phyloP scores from a whole-genome alignment of 306 rosid species.

The Cucurbita moschata region DNA sequence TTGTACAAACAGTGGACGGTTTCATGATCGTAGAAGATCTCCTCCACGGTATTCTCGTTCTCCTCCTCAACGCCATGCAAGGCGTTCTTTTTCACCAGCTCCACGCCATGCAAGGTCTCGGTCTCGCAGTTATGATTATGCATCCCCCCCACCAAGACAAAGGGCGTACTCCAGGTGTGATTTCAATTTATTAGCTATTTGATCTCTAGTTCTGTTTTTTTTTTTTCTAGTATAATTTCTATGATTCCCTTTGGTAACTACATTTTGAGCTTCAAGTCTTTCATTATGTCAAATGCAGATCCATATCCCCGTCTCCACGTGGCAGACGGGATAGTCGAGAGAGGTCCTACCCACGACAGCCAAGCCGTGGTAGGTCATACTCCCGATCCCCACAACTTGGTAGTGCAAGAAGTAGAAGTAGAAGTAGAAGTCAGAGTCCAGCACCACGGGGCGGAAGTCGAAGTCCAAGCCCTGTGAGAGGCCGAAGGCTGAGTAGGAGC shows the following conservation, averaged over 20 bases:
- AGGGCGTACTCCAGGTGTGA: conserved; percentile 69
- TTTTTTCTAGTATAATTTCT: not conserved
- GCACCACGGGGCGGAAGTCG: conserved; percentile 25
- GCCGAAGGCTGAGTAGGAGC: not conserved
- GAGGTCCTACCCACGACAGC: conserved; percentile 35
- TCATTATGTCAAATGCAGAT: conserved; percentile 27
- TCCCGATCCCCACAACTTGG: conserved; percentile 55
- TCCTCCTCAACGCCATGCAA: conserved; percentile 54
- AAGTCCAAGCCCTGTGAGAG: not conserved
- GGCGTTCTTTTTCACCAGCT: conserved; percentile 44
- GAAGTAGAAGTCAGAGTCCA: conserved; percentile 67
- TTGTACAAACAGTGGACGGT: conserved; percentile 24
- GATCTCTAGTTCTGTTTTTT: not conserved
- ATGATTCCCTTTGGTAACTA: not conserved
- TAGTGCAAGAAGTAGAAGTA: conserved; percentile 58
- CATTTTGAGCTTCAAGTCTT: not conserved
- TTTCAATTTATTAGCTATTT: not conserved
- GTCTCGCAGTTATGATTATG: conserved; percentile 51
- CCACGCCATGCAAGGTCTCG: conserved; percentile 55
- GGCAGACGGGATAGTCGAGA: conserved; percentile 57
- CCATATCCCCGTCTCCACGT: conserved; percentile 66
- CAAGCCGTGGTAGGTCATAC: conserved; percentile 36
- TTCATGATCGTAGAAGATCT: conserved; percentile 64
- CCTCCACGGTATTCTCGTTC: conserved; percentile 67
- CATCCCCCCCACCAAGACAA: conserved; percentile 57